A percentile compares a stretch with the other conserved stretches of the same genome.
These are phyloP conservation scores for Schizopora paradoxa DNA, from an alignment of 1,284 basidiomycete genomes.

Conservation along the genomic window DNA sequence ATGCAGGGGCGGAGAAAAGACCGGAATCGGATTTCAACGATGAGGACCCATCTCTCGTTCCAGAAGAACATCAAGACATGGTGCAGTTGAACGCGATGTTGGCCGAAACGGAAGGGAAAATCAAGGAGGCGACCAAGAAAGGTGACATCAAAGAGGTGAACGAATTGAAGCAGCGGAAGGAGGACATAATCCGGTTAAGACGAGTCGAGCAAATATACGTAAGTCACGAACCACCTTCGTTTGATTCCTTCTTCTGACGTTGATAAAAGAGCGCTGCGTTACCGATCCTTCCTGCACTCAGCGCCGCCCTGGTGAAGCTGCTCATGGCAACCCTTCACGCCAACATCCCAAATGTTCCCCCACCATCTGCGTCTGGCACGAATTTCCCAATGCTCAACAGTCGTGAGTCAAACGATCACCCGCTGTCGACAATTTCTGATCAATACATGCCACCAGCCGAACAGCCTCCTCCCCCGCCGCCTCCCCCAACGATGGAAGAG, in stretches of 20 bases:
- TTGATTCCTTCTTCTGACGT: slow-evolving; percentile 1
- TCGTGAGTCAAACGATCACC: too few relatives aligned
- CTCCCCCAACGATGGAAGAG: slow-evolving; percentile 86
- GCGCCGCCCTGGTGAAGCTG: slow-evolving; percentile 85
- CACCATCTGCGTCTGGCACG: slow-evolving; percentile 56
- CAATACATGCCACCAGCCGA: slow-evolving; percentile 24
- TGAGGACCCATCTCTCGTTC: too few relatives aligned
- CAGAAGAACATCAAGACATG: slow-evolving; percentile 62
- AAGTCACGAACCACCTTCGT: slow-evolving; percentile 29
- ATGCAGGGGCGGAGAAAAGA: slow-evolving; percentile 12
- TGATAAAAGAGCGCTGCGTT: slow-evolving; percentile 62
- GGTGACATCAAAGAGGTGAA: slow-evolving; percentile 58
- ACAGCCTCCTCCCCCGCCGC: slow-evolving; percentile 56
- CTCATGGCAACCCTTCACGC: slow-evolving; percentile 86
- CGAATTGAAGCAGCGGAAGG: slow-evolving; percentile 46
- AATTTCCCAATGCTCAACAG: too few relatives aligned
- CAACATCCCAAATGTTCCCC: slow-evolving; percentile 49
- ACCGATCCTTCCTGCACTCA: slow-evolving; percentile 80
- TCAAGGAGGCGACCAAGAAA: slow-evolving; percentile 40
- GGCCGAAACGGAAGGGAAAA: slow-evolving; percentile 55
- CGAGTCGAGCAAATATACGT: slow-evolving; percentile 91
- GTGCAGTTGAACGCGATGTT: slow-evolving; percentile 68
- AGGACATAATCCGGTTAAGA: slow-evolving; percentile 80
- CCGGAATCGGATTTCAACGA: slow-evolving; percentile 32
- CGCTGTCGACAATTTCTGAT: too few relatives aligned